Evolutionary conservation across 129 eudicot species (phyloP), one percentile per base, ranked within the genome.

Genomic region (Tanacetum coccineum): DNA sequence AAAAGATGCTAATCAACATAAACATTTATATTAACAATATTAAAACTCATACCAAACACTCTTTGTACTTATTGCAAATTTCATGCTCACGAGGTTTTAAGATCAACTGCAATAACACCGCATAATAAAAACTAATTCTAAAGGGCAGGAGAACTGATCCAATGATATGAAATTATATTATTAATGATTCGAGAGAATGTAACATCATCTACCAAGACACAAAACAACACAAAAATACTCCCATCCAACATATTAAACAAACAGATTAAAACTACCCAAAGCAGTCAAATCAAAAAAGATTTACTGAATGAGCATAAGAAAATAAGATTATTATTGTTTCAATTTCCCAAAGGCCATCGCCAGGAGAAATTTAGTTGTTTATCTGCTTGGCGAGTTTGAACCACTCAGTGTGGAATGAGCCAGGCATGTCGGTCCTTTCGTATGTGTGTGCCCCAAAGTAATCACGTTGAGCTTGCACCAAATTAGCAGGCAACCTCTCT

Each of bases 391-490:
- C 89, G 14, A 84, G 69, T 61, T 84, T 84, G 72, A 84, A 81
- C 85, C 89, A 84, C 77, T 84, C 85, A 3, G 85, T 81, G 52
- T 84, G 89, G 61, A 80, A 84, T 0, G 79, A 61, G 17, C 89
- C 89, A 0, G 76, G 77, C 36, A 84, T 13, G 48, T 84, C 89
- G 22, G 74, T 70, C 77, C 89, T 71, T 47, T 84, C 85, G 21
- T 81, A 84, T 4, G 89, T 84, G 52, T 84, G 89, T 1, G 85
- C 89, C 5, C 85, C 85, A 59, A 84, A 84, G 65, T 84, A 84
- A 40, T 84, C 89, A 36, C 89, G 63, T 64, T 84, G 89, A 66
- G 89, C 89, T 59, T 84, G 85, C 17, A 84, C 85, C 85, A 84
- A 56, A 74, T 84, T 84, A 54, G 85, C 89, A 7, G 85, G 89